Evolutionary conservation across 192 early-diverging fungal genomes (phyloP).

Genomic region (Piromyces finnis): DNA sequence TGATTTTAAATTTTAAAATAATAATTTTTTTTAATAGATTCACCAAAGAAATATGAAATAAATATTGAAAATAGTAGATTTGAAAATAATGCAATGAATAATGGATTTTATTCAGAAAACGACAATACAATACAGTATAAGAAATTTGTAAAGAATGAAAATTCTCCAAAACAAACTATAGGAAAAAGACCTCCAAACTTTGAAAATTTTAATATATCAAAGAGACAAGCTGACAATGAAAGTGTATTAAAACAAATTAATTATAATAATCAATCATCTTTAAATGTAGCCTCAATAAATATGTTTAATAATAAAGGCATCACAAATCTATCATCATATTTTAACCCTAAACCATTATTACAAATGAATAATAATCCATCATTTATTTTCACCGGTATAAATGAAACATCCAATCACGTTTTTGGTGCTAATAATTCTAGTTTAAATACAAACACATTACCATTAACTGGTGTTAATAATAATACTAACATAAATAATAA

Average conservation of each 20-base stretch:
- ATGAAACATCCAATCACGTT: neutral
- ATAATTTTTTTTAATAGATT: neutral
- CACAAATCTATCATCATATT: too few relatives aligned
- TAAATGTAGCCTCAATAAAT: too few relatives aligned
- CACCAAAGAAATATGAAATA: neutral
- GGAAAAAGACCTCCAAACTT: neutral
- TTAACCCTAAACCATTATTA: neutral
- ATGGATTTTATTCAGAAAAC: neutral
- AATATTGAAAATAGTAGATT: neutral
- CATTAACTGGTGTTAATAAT: too few relatives aligned
- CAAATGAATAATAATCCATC: neutral
- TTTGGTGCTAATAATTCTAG: neutral
- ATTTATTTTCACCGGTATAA: neutral
- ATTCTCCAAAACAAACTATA: neutral
- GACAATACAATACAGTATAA: neutral
- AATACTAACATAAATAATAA: too few relatives aligned
- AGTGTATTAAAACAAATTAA: neutral
- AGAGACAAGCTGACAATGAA: neutral
- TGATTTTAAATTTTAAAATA: too few relatives aligned
- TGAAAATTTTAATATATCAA: neutral
- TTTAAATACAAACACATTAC: too few relatives aligned
- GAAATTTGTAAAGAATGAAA: neutral
- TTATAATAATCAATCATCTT: neutral
- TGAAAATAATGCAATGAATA: neutral
- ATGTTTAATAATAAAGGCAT: neutral